Evolutionary conservation across 306 rosid species (phyloP).

Genomic region (Oxytropis ochrocephala): DNA sequence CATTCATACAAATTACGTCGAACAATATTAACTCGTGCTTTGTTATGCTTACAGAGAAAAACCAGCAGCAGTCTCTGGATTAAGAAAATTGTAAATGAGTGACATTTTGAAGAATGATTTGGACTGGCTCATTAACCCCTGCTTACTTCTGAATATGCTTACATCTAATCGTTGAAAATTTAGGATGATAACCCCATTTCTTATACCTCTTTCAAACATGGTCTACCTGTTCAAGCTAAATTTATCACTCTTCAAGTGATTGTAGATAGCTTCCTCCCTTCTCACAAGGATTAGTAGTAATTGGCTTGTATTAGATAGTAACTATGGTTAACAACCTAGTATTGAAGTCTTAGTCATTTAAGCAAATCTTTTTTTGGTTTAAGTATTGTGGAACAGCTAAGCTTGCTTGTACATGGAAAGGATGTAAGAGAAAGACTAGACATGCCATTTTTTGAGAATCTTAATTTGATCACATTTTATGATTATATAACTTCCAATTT

Average conservation of each 20-base stretch:
- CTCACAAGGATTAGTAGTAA: background rate
- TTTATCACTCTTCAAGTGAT: background rate
- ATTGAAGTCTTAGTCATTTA: background rate
- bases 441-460: background rate
- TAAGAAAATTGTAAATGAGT: slow-evolving; percentile 22
- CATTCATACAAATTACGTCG: background rate
- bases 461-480: background rate
- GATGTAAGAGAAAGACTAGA: background rate
- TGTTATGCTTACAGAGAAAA: slow-evolving; percentile 41
- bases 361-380: background rate
- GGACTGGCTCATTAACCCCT: slow-evolving; percentile 23
- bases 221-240: background rate
- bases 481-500: background rate
- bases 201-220: slow-evolving; percentile 4
- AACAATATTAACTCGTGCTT: background rate
- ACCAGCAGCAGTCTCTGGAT: slow-evolving; percentile 16
- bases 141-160: slow-evolving; percentile 13
- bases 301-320: background rate
- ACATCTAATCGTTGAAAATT: background rate
- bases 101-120: slow-evolving; percentile 17
- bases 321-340: background rate
- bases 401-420: background rate
- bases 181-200: slow-evolving; percentile 22
- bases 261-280: slow-evolving; percentile 18
- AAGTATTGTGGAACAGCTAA: background rate